Evolutionary conservation across 345 rosid genomes (phyloP), one percentile per base, ranked within the genome.

Genomic region (Salix suchowensis): DNA sequence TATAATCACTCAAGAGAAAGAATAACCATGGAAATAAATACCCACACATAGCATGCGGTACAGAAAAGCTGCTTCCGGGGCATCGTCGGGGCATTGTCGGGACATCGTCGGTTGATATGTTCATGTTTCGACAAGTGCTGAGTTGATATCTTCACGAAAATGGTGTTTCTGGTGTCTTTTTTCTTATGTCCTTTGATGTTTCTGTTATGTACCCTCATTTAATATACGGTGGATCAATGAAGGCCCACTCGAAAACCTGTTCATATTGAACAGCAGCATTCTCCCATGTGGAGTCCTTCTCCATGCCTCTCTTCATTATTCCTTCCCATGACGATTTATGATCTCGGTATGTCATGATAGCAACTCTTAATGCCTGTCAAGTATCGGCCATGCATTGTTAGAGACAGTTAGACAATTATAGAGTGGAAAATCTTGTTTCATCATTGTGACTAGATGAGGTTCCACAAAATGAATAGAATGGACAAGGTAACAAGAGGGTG

Each of bases 191-290:
- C 5, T 46, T 46, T 9, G 50, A 46, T 46, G 50, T 32, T 42
- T 24, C 48, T 30, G 4, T 26, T 19, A 48, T 46, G 6, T n/a
- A 66, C 6, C 26, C 67, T 83, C 84, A 92, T 30, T 42, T 70
- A 64, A 93, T 76, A 39, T 91, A 95, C 26, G 98, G 97, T 16
- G 85, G 90, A 81, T 91, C 98, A 10, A 86, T 70, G 88, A 75
- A 87, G 28, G 87, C 94, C 99, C 99, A 96, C 65, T 89, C 85
- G 12, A 96, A 93, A 42, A 91, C 89, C 85, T 93, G 91, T 82
- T 91, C 98, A 65, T 96, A 96, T 74, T 91, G 94, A 70, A 68
- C 68, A 0, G 98, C 98, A 34, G 98, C 98, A 50, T 88, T 91
- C 75, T 96, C 89, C 99, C 99, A 91, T 2, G 98, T 86, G 76